Conservation (phyloP, 495 filamentous ascomycete genomes). For the Staphylotrichum tortipilum region DNA sequence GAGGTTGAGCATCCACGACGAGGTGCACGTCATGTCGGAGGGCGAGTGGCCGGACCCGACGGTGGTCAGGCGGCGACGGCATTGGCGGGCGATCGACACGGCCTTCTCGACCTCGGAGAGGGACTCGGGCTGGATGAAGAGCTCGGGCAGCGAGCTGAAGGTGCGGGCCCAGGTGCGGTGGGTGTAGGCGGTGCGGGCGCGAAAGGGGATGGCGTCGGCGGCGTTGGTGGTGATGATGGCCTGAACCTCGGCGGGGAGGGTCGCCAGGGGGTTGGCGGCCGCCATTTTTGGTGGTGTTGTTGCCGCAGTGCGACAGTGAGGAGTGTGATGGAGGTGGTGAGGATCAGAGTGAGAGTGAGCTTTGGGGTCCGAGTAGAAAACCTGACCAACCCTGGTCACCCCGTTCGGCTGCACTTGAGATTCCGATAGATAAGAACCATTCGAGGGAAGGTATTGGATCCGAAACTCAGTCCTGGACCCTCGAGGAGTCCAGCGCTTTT, state of each 20-base stretch:
- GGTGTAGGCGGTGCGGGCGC: constrained; percentile 55
- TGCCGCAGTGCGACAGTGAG: neutral
- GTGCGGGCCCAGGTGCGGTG: constrained; percentile 98
- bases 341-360: neutral
- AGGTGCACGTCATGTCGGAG: constrained; percentile 86
- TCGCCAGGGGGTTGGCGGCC: neutral
- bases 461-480: too few relatives aligned
- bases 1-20: constrained; percentile 89
- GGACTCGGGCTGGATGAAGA: constrained; percentile 76
- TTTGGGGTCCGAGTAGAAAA: too few relatives aligned
- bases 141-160: constrained; percentile 75
- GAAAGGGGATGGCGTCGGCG: constrained; percentile 56
- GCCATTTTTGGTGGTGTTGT: constrained; percentile 7
- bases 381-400: too few relatives aligned
- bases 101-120: constrained; percentile 74
- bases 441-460: too few relatives aligned
- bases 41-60: constrained; percentile 88
- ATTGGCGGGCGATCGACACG: constrained; percentile 70
- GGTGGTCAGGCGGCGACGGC: constrained; percentile 67
- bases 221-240: constrained; percentile 13
- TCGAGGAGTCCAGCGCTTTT: too few relatives aligned
- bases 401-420: too few relatives aligned
- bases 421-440: too few relatives aligned
- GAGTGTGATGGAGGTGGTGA: neutral
- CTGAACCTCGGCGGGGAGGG: constrained; percentile 16